These are phyloP conservation scores for Cronartium ribicola DNA, from an alignment of 1,284 basidiomycete species.

Conservation along the genomic window DNA sequence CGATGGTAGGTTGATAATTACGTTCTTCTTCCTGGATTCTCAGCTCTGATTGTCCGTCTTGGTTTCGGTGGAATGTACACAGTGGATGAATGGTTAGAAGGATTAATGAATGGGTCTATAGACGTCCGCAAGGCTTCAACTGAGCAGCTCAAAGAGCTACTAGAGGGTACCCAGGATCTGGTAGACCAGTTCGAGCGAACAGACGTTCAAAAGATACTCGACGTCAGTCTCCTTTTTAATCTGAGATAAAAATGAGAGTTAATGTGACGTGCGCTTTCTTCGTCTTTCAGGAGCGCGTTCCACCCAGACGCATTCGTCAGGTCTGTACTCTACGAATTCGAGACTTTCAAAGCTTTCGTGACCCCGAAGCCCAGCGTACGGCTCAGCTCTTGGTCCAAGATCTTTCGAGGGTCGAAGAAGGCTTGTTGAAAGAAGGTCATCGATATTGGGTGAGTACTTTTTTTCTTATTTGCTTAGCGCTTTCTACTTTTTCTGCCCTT, in stretches of 20 bases:
- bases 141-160: not conserved
- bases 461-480: not conserved
- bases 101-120: conserved; percentile 9
- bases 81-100: conserved; percentile 28
- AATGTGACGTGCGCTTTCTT: not conserved
- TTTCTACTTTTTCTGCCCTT: not conserved
- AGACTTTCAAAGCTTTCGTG: conserved; percentile 13
- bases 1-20: conserved; percentile 22
- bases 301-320: conserved; percentile 9
- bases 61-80: not conserved
- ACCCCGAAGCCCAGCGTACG: not conserved
- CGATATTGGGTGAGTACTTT: conserved; percentile 31
- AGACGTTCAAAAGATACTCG: conserved; percentile 15
- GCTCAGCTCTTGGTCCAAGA: conserved; percentile 26
- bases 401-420: conserved; percentile 9
- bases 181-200: conserved; percentile 13
- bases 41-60: not conserved
- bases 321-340: conserved; percentile 1
- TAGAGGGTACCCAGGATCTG: not conserved
- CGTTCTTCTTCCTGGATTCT: not conserved
- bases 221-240: not conserved
- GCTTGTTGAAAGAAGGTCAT: conserved; percentile 19
- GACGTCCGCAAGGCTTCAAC: not conserved
- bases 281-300: conserved; percentile 11
- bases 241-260: not conserved